Evolutionary conservation across 345 rosid genomes (phyloP).

Genomic region (Syzygium aromaticum): DNA sequence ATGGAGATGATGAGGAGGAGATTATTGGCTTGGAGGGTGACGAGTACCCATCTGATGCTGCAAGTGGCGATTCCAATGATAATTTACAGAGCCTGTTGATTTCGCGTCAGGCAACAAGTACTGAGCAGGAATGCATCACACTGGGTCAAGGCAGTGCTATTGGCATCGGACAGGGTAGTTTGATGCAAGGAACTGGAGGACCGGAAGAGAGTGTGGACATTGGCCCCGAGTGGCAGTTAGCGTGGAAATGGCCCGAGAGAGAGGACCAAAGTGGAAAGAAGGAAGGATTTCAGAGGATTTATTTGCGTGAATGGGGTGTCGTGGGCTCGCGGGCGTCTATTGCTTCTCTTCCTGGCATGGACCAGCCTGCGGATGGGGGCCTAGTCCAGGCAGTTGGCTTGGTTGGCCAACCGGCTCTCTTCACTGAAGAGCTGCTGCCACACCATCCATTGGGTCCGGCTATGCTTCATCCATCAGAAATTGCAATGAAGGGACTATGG

Average conservation of each 20-base stretch:
- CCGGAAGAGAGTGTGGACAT: slow-evolving; percentile 50
- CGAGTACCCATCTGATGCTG: slow-evolving; percentile 61
- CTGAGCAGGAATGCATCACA: slow-evolving; percentile 55
- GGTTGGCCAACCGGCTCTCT: slow-evolving; percentile 90
- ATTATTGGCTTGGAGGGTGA: slow-evolving; percentile 62
- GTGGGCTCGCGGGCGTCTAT: slow-evolving; percentile 69
- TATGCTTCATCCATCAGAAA: slow-evolving; percentile 83
- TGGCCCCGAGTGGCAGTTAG: slow-evolving; percentile 98
- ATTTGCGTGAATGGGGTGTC: slow-evolving; percentile 66
- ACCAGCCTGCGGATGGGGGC: slow-evolving; percentile 40
- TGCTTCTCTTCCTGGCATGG: slow-evolving; percentile 53
- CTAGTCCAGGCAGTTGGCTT: slow-evolving; percentile 77
- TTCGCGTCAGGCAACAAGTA: slow-evolving; percentile 78
- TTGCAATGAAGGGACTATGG: slow-evolving; percentile 34
- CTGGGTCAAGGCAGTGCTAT: slow-evolving; percentile 42
- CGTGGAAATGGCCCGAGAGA: slow-evolving; percentile 91
- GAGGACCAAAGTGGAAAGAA: slow-evolving; percentile 65
- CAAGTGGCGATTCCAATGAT: slow-evolving; percentile 54
- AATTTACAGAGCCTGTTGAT: slow-evolving; percentile 83
- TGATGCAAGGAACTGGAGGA: slow-evolving; percentile 47
- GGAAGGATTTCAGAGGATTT: slow-evolving; percentile 78
- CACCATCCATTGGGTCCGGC: slow-evolving; percentile 75
- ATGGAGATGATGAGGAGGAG: slow-evolving; percentile 90
- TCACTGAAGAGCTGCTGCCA: slow-evolving; percentile 49
- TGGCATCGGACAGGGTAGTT: slow-evolving; percentile 54